Evolutionary conservation across 768 basidiomycete species (phyloP).

Genomic region (Clitopilus passeckerianus): DNA sequence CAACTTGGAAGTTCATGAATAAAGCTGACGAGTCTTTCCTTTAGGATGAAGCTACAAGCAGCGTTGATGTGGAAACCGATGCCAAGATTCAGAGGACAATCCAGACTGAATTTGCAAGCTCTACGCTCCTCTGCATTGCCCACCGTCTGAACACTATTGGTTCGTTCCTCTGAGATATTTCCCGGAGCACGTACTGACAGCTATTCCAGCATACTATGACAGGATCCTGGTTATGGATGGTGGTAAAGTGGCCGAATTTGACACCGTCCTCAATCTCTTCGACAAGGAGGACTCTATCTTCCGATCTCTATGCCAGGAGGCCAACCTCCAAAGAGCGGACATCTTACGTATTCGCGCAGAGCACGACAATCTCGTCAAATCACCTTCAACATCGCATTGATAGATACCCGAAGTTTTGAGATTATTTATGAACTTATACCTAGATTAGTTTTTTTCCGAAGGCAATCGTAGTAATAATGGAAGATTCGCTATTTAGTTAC

Average conservation of each 20-base stretch:
- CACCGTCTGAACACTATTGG: conserved; percentile 58
- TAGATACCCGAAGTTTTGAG: too few species aligned
- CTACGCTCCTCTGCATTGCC: conserved; percentile 53
- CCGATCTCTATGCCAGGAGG: conserved; percentile 65
- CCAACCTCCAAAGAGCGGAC: conserved; percentile 48
- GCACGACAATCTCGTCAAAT: conserved; percentile 9
- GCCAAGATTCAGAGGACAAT: conserved; percentile 60
- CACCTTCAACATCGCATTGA: not conserved
- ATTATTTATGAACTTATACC: too few species aligned
- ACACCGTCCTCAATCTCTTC: conserved; percentile 64
- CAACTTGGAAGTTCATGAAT: not conserved
- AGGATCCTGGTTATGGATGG: conserved; percentile 69
- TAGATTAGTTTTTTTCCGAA: too few species aligned
- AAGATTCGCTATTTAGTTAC: too few species aligned
- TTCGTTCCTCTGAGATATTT: conserved; percentile 12
- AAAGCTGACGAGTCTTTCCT: not conserved
- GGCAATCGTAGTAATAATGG: too few species aligned
- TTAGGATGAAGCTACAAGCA: conserved; percentile 62
- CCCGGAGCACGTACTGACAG: not conserved
- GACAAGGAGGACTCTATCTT: conserved; percentile 62
- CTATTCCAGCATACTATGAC: conserved; percentile 50
- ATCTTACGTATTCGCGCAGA: conserved; percentile 47
- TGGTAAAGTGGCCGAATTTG: conserved; percentile 67
- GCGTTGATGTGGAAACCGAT: conserved; percentile 60
- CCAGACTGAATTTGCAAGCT: conserved; percentile 49